A percentile compares a stretch with the other conserved stretches of the same genome.
These are phyloP conservation scores for Flueggea neowawraea DNA, from an alignment of 441 rosid genomes.

Conservation along the genomic window DNA sequence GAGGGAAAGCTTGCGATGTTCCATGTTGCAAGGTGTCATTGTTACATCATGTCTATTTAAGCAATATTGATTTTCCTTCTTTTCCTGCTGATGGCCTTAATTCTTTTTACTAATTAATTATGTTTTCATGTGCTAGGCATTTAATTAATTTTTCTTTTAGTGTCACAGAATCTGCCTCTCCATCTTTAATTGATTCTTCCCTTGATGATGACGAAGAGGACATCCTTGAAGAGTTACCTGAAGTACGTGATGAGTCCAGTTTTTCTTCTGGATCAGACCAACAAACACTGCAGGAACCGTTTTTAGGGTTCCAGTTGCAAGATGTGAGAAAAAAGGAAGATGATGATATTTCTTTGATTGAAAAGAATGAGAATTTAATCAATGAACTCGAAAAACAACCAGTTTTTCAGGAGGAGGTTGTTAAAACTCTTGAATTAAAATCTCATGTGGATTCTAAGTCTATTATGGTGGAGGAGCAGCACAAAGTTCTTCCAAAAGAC, in stretches of 20 bases:
- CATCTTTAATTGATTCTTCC: slow-evolving; percentile 28
- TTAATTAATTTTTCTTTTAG: slow-evolving; percentile 43
- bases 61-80: background rate
- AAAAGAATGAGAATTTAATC: slow-evolving; percentile 26
- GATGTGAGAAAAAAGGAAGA: slow-evolving; percentile 24
- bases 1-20: slow-evolving; percentile 89
- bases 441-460: slow-evolving; percentile 26
- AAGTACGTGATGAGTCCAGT: slow-evolving; percentile 24
- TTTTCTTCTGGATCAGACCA: slow-evolving; percentile 31
- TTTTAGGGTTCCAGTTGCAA: slow-evolving; percentile 20
- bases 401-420: slow-evolving; percentile 13
- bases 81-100: slow-evolving; percentile 3
- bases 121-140: slow-evolving; percentile 4
- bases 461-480: slow-evolving; percentile 31
- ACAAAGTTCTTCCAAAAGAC: slow-evolving; percentile 24
- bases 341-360: slow-evolving; percentile 16
- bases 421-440: slow-evolving; percentile 23
- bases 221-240: slow-evolving; percentile 22
- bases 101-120: slow-evolving; percentile 14
- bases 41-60: slow-evolving; percentile 13
- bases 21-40: slow-evolving; percentile 73
- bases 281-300: slow-evolving; percentile 23
- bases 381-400: slow-evolving; percentile 19
- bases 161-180: slow-evolving; percentile 31
- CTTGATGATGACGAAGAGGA: slow-evolving; percentile 59